A percentile compares a stretch with the other conserved stretches of the same genome.
phyloP scores from a whole-genome alignment of 495 filamentous ascomycete genomes.

The Aspergillus cristatus region DNA sequence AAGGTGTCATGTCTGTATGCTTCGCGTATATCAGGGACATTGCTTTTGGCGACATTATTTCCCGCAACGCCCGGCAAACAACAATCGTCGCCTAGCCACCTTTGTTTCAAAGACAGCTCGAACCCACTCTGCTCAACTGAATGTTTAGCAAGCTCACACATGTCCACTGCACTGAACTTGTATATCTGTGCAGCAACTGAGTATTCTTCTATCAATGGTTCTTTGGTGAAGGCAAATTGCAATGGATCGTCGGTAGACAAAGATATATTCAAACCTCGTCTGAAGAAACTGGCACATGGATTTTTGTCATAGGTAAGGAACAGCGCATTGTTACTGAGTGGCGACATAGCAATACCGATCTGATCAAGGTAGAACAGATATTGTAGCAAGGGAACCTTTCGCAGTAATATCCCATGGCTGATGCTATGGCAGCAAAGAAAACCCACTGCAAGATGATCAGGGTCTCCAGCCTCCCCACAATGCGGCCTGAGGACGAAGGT shows the following conservation, averaged over 20 bases:
- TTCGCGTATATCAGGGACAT: conserved; percentile 87
- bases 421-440: conserved; percentile 95
- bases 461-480: conserved; percentile 94
- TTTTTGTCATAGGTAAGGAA: conserved; percentile 97
- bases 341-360: conserved; percentile 98
- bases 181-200: conserved; percentile 97
- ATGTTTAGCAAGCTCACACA: conserved; percentile 96
- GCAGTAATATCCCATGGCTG: conserved; percentile 84
- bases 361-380: conserved; percentile 98
- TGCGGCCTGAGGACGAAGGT: conserved; percentile 91
- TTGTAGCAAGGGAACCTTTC: conserved; percentile 89
- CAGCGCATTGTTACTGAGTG: conserved; percentile 92
- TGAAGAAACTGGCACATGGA: conserved; percentile 90
- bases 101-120: conserved; percentile 75
- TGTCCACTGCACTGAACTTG: conserved; percentile 92
- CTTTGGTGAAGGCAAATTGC: conserved; percentile 97
- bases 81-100: conserved; percentile 78
- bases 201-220: conserved; percentile 96
- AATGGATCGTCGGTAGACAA: conserved; percentile 94
- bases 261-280: conserved; percentile 87
- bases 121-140: conserved; percentile 93
- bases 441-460: conserved; percentile 88
- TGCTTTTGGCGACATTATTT: conserved; percentile 89
- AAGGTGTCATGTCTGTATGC: conserved; percentile 80
- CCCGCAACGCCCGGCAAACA: conserved; percentile 64